Conservation (phyloP, 148 eudicot species). For the Rhododendron ferrugineum region DNA sequence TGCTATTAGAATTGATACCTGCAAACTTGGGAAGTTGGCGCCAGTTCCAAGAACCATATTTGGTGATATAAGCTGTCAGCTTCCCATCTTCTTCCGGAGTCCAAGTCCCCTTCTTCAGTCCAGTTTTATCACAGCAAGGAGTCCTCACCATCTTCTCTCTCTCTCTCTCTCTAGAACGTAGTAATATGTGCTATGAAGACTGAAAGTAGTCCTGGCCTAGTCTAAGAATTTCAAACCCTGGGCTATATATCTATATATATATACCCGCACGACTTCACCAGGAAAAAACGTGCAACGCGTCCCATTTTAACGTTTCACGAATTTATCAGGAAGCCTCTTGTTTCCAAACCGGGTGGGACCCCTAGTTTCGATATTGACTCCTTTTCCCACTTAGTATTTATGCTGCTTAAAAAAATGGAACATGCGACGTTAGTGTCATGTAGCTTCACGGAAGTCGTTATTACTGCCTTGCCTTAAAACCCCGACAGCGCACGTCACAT, state of each 20-base stretch:
- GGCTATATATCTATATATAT: neutral
- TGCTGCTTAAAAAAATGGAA: neutral
- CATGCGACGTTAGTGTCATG: neutral
- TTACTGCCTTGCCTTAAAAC: no score
- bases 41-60: conserved; percentile 25
- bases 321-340: neutral
- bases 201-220: neutral
- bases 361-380: neutral
- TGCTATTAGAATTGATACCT: neutral
- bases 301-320: neutral
- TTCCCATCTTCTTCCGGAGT: conserved; percentile 23
- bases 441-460: neutral
- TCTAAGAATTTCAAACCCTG: neutral
- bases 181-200: neutral
- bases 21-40: conserved; percentile 21
- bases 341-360: neutral
- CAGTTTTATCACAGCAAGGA: conserved; percentile 17
- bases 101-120: conserved; percentile 25
- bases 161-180: neutral
- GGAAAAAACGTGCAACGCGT: conserved; percentile 1
- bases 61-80: conserved; percentile 12
- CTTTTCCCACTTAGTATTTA: neutral
- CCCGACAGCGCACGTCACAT: neutral
- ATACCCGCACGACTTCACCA: neutral
- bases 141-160: conserved; percentile 15